Evolutionary conservation across 108 stramenopile species (phyloP), one percentile per base, ranked within the genome.

Genomic region (Nitzschia sp.): DNA sequence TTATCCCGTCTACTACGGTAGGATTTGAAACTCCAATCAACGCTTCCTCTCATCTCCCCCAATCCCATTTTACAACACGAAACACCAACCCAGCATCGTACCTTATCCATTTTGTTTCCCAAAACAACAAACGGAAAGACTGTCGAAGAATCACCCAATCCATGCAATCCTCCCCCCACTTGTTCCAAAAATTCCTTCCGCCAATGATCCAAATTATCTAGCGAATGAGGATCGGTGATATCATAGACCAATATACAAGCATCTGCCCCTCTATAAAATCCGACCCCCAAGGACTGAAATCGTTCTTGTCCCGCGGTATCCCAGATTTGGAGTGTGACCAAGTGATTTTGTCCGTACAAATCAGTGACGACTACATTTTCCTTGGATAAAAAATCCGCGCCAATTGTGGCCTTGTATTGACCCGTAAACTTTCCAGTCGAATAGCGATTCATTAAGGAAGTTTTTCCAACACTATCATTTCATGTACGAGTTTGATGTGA

Each of bases 281-380:
- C 97, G 21, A 89, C 85, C 6, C 99, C 99, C 27, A 99, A 75
- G 21, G 84, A 87, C 77, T 98, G 96, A 79, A 99, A 99, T 47
- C 98, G 81, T 81, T 99, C 99, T 75, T 95, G 97, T 22, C 99
- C 99, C 11, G 99, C 99, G 0, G 99, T 99, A 75, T 99, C 99
- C 99, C 99, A 99, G 63, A 99, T 98, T 84, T 97, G 91, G 2
- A 98, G 75, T 29, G 92, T 97, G 25, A 96, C 96, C 9, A 90
- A 62, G 60, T 85, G 72, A 9, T 81, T 69, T 34, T 77, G 72
- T 26, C 87, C 88, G 23, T 71, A 87, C 32, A 68, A 47, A 48
- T 83, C 85, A 55, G 80, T 85, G 31, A 86, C 78, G 30, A 92
- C 67, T 30, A 84, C 83, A 46, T 95, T 79, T 28, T 98, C 95